Base-by-base conservation (phyloP, 441 rosid genomes). In the Corymbia calophylla region DNA sequence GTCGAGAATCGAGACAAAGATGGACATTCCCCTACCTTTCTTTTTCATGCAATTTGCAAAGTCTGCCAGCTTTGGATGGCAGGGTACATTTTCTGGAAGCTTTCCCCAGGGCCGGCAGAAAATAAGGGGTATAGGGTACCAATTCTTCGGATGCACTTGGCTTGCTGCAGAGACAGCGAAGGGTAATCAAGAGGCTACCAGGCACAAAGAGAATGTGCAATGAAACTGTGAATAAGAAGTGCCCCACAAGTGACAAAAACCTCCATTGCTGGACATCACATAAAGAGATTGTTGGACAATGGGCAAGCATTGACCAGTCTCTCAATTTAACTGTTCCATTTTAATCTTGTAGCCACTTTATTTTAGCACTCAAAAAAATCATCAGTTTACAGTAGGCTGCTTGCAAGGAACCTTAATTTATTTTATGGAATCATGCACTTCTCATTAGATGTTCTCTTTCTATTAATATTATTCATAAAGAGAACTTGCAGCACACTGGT, bases 31-130 rank as follows among this genome's bases (percentile, higher is more conserved):
- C 54, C 99, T 98, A 58, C 99, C 99, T 93, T 98, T 98, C 92
- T 98, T 98, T 95, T 97, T 98, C 99, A 98, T 97, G 93, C 98
- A 98, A 94, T 97, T 98, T 4, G 99, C 99, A 93, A 98, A 98
- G 92, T 98, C 99, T 11, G 98, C 99, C 89, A 98, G 97, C 89
- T 98, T 98, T 56, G 99, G 99, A 91, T 98, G 99, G 94, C 99
- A 98, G 13, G 99, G 98, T 62, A 98, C 99, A 84, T 97, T 97
- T 91, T 98, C 99, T 6, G 99, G 99, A 60, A 98, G 97, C 94
- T 96, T 95, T 84, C 99, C 99, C 99, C 99, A 98, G 23, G 99
- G 99, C 89, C 99, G 95, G 92, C 99, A 98, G 93, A 98, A 97
- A 88, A 98, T 93, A 73, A 98, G 97, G 35, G 99, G 99, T 88